Conservation (phyloP, 1,284 basidiomycete species). For the Takashimella koratensis region DNA sequence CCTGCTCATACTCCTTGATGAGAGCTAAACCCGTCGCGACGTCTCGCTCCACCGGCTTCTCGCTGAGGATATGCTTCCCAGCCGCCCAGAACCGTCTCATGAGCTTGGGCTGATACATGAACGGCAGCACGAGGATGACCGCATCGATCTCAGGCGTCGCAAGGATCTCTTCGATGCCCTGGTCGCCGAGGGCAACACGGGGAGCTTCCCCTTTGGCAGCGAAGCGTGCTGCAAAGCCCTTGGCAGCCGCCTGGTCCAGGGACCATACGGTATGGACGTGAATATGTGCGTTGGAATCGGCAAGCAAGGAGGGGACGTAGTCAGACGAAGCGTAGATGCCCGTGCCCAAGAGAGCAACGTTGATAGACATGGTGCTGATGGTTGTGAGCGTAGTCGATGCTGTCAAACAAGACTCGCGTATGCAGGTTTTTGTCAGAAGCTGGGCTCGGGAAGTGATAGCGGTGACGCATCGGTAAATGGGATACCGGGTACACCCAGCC, state of each 20-base stretch:
- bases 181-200: constrained; percentile 57
- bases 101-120: constrained; percentile 65
- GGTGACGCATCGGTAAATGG: too few relatives aligned
- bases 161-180: constrained; percentile 61
- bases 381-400: too few relatives aligned
- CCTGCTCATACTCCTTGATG: constrained; percentile 62
- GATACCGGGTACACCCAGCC: too few relatives aligned
- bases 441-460: too few relatives aligned
- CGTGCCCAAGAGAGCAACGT: constrained; percentile 40
- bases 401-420: too few relatives aligned
- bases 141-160: constrained; percentile 62
- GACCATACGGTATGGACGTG: constrained; percentile 77
- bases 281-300: constrained; percentile 52
- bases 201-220: constrained; percentile 32
- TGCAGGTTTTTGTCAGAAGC: too few relatives aligned
- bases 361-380: too few relatives aligned
- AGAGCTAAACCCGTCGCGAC: constrained; percentile 62
- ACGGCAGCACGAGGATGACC: constrained; percentile 73
- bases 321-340: constrained; percentile 51
- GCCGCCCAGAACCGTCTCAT: constrained; percentile 57
- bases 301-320: constrained; percentile 68
- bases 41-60: constrained; percentile 74
- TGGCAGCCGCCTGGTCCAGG: constrained; percentile 61
- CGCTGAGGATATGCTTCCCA: constrained; percentile 76
- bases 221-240: constrained; percentile 50